phyloP scores from a whole-genome alignment of 2,329 filamentous ascomycete genomes.

The Rhexocercosporidium sp. region DNA sequence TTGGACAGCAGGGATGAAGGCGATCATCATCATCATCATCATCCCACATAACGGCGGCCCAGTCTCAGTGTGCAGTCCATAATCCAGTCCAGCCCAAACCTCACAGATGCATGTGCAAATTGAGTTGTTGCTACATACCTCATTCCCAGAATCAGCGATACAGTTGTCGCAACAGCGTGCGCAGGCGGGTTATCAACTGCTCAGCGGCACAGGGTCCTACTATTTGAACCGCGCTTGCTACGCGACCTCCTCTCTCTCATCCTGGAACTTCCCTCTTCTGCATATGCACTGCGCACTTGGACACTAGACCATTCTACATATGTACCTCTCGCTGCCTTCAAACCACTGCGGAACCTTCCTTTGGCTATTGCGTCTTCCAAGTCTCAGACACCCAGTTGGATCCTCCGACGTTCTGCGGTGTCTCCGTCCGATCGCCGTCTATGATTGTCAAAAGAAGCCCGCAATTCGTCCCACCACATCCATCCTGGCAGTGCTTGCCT shows the following conservation, averaged over 20 bases:
- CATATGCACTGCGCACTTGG: constrained; percentile 5
- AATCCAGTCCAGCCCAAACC: neutral
- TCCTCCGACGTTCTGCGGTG: neutral
- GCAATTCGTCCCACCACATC: neutral
- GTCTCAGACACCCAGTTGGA: neutral
- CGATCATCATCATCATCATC: constrained; percentile 11
- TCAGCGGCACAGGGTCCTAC: neutral
- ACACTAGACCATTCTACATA: neutral
- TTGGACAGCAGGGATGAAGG: constrained; percentile 3
- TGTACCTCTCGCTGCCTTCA: neutral
- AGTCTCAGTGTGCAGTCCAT: too few species aligned
- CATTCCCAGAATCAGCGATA: too few species aligned
- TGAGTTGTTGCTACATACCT: neutral
- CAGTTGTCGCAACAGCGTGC: too few species aligned
- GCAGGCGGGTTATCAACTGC: neutral
- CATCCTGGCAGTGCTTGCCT: neutral
- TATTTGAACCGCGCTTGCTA: neutral
- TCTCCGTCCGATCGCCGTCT: constrained; percentile 3
- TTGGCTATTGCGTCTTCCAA: neutral
- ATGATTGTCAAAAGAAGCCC: neutral
- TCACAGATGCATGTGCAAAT: neutral
- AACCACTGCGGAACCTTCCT: neutral
- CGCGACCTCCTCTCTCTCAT: neutral
- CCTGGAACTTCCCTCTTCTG: constrained; percentile 6
- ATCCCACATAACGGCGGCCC: too few species aligned